Conservation (phyloP, 1,284 basidiomycete genomes). For the Sporisorium graminicola region DNA sequence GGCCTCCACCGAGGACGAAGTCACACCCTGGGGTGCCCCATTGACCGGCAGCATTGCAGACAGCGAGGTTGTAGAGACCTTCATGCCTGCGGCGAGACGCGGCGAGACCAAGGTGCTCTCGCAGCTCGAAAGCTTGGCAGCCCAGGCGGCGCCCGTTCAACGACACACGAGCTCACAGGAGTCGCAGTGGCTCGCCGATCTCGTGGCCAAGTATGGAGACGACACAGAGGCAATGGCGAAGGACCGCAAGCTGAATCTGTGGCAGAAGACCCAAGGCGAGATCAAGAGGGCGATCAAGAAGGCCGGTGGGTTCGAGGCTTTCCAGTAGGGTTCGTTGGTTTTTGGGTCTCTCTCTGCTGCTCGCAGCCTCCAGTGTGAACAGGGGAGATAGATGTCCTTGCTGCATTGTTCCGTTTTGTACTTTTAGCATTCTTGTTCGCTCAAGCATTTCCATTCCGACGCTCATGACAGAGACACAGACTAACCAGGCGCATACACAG, state of each 20-base stretch:
- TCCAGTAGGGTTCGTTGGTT: background rate
- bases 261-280: conserved; percentile 88
- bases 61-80: conserved; percentile 23
- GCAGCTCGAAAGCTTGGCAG: conserved; percentile 25
- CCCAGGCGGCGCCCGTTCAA: conserved; percentile 69
- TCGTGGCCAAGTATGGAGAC: conserved; percentile 80
- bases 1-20: conserved; percentile 74
- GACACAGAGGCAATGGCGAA: conserved; percentile 83
- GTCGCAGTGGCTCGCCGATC: conserved; percentile 76
- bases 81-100: conserved; percentile 11
- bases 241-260: conserved; percentile 83
- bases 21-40: conserved; percentile 69
- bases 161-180: conserved; percentile 82
- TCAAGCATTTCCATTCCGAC: background rate
- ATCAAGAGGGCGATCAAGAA: conserved; percentile 72
- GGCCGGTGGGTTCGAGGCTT: conserved; percentile 48
- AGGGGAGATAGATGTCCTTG: no score
- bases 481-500: no score
- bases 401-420: conserved; percentile 5
- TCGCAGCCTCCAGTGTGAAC: no score
- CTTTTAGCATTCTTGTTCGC: background rate
- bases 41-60: conserved; percentile 35
- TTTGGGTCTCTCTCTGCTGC: no score
- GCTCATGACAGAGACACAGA: background rate
- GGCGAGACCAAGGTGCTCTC: conserved; percentile 3